Base-by-base conservation (phyloP, 352 stramenopile species). In the Phytophthora sp. region DNA sequence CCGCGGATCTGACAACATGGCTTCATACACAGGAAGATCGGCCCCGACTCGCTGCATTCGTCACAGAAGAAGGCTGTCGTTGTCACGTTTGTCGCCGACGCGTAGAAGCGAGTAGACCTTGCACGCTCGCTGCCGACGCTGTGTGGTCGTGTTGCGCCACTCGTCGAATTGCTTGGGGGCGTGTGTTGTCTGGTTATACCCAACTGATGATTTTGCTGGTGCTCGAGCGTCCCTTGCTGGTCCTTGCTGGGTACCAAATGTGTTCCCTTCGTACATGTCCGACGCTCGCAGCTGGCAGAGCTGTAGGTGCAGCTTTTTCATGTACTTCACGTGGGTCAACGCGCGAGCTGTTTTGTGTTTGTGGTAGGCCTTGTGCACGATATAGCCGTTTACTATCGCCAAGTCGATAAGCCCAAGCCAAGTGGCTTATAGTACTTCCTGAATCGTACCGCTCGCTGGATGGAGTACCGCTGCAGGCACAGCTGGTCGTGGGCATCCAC, bases 361-460 rank as follows among this genome's bases (percentile, higher is more conserved):
- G 49, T 67, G 33, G 21, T 50, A 67, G 3, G 26, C 31, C n/a
- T 66, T 62, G 47, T 69, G 39, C 1, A 71, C 26, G 13, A 75
- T 71, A 45, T 67, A 71, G 5, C n/a, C 51, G 29, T 70, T 74
- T 18, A 73, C 57, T 5, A 74, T 59, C 0, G 66, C 60, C 20
- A 70, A 38, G 39, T 63, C 66, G 2, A 74, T 54, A 74, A 33
- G 0, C 60, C 54, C 16, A 74, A 49, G 2, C 60, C 56, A 0
- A 74, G 26, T 0, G 66, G 55, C 54, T 66, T 74, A 49, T 74
- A 70, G 42, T 70, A 74, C 24, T 70, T 74, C 2, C 21, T 23
- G 49, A 74, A 74, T 0, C 47, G 24, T 2, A 70, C 5, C 2
- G 11, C 39, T 5, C 36, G 36, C n/a, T 42, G 36, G 4, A 42